Base-by-base conservation (phyloP, 2,329 filamentous ascomycete genomes). In the Aspergillus pseudonomiae region DNA sequence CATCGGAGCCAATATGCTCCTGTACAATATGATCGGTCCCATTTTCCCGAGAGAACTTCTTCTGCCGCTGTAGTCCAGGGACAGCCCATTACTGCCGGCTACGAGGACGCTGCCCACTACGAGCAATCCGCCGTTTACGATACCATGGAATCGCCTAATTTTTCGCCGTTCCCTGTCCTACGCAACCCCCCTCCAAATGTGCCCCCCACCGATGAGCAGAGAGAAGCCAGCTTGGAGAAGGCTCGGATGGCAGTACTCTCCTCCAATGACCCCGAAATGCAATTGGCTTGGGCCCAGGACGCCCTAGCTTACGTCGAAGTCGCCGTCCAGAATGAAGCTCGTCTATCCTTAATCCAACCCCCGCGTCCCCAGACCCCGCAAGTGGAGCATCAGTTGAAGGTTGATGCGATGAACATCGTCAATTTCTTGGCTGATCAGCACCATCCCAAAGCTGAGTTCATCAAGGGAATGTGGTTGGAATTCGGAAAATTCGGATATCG, bases 251-350 rank as follows among this genome's bases (percentile, higher is more conserved):
- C 91, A 63, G 94, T 98, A 41, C 84, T 99, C 67, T 92, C 93
- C 74, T 97, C 93, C 54, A 96, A 96, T 73, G 94, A 99, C 76
- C 93, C 96, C 56, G 90, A 96, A 70, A 96, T 96, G 88, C 95
- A 99, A 81, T 86, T 99, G 73, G 92, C 92, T 65, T 99, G 95
- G 95, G 94, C 95, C 46, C 91, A 96, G 74, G 95, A 98, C 79
- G 90, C 93, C 52, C 85, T 99, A 63, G 88, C 89, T 59, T 97
- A 93, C 83, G 92, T 94, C 36, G 94, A 97, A 73, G 89, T 93
- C 62, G 87, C 92, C 56, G 86, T 90, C 73, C 90, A 96, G 71
- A 90, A 94, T 64, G 88, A 91, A 71, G 82, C 88, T 64, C 88
- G 93, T 62, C 86, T 94, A 60, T 80, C 84, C 24, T 78, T 85